Conservation (phyloP, 345 rosid species). For the Dipteronia dyeriana region DNA sequence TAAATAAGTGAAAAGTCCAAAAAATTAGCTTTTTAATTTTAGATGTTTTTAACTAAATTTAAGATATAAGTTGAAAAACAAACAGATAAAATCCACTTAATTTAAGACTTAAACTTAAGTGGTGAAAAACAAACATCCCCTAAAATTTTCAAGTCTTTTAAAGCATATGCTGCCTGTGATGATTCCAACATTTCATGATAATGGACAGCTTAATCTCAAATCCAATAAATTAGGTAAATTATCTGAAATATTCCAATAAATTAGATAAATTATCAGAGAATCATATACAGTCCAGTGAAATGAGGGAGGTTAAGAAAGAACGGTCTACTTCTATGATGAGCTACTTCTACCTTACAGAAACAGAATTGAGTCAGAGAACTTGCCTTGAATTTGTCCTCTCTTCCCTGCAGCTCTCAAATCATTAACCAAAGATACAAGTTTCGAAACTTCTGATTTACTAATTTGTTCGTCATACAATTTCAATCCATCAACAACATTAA, state of each 20-base stretch:
- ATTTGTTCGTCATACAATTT: conserved; percentile 64
- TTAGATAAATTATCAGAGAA: background rate
- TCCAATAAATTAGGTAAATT: too few relatives aligned
- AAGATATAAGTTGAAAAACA: too few relatives aligned
- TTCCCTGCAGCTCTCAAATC: conserved; percentile 74
- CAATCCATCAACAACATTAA: conserved; percentile 92
- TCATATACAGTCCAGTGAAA: conserved; percentile 1
- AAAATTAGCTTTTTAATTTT: too few relatives aligned
- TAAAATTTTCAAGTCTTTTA: background rate
- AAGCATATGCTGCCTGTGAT: background rate
- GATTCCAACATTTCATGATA: background rate
- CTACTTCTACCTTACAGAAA: background rate
- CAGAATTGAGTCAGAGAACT: conserved; percentile 31
- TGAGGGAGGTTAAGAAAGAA: background rate
- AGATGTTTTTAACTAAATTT: too few relatives aligned
- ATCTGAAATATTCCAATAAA: conserved; percentile 9
- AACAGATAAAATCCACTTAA: too few relatives aligned
- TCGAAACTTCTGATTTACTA: conserved; percentile 58
- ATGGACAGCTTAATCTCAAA: background rate
- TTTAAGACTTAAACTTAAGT: too few relatives aligned
- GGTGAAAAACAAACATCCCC: background rate
- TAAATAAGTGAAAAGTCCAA: too few relatives aligned
- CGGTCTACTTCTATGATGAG: background rate
- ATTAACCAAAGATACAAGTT: conserved; percentile 67
- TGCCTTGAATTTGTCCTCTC: conserved; percentile 83